These are phyloP conservation scores for Pseudoperonospora humuli DNA, from an alignment of 352 stramenopile genomes.

Conservation along the genomic window DNA sequence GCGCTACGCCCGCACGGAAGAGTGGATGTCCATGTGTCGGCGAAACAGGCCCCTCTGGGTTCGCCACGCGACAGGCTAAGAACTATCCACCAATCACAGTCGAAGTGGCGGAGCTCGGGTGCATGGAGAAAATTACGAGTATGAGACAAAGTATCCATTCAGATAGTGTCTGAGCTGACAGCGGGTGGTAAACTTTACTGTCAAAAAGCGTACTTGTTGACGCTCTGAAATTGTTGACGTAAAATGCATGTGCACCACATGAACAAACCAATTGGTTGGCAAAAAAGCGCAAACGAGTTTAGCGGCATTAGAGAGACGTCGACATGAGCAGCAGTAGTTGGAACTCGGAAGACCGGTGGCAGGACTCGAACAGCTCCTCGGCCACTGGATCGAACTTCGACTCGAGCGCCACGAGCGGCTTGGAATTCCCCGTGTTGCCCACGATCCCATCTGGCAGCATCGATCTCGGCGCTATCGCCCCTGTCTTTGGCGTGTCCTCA, in stretches of 20 bases:
- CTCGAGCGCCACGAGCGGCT: constrained; percentile 31
- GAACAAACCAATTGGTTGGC: background rate
- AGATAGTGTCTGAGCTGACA: too few species aligned
- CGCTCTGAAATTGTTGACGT: too few species aligned
- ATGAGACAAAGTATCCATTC: too few species aligned
- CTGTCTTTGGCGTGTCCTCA: constrained; percentile 75
- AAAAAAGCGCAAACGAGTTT: background rate
- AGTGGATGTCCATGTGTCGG: too few species aligned
- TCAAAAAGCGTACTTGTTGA: too few species aligned
- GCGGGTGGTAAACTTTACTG: too few species aligned
- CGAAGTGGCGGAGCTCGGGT: too few species aligned
- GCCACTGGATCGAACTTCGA: constrained; percentile 34
- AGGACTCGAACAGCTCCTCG: constrained; percentile 41
- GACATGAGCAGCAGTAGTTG: constrained; percentile 45
- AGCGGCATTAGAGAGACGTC: background rate
- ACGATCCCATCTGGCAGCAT: constrained; percentile 71
- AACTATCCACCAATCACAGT: too few species aligned
- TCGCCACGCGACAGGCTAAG: too few species aligned
- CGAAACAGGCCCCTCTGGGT: too few species aligned
- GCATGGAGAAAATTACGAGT: too few species aligned
- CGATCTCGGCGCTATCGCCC: constrained; percentile 76
- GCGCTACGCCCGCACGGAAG: too few species aligned
- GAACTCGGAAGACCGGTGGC: constrained; percentile 71
- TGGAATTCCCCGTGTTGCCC: constrained; percentile 67
- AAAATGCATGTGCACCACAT: background rate